Evolutionary conservation across 768 basidiomycete genomes (phyloP), one percentile per base, ranked within the genome.

Genomic region (Suillus cothurnatus): DNA sequence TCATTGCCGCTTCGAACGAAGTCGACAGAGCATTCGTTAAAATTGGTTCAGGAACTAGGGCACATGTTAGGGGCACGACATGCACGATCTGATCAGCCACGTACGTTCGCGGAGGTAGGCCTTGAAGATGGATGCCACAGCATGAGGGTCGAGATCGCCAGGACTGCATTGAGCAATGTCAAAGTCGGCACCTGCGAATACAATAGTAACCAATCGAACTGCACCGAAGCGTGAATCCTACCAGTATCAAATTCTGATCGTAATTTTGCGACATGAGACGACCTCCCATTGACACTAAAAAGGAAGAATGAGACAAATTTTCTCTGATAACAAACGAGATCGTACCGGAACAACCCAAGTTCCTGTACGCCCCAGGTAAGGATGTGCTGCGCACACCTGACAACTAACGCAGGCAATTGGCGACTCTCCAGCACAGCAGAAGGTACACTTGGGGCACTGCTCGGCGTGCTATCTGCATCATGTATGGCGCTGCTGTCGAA

Each of bases 91-190:
- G 59, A 56, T 32, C 32, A 71, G 59, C 11, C 53, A 84, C 95
- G 81, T 78, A 97, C 95, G 80, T 84, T 97, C 95, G 64, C 96
- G 90, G 50, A 98, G 81, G 75, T 88, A 98, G 1, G 93, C 90
- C 76, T 97, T 97, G 80, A 97, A 97, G 36, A 97, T 81, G 31
- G 93, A 93, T 23, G 95, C 89, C 8, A 98, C 95, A 1, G 94
- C 93, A 75, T 98, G 95, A 56, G 96, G 96, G 73, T 98, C 96
- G 41, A 98, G 79, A 71, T 98, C 95, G 9, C 91, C 88, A 31
- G 94, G 95, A 59, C 85, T 84, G 67, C 89, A 91, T 67, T 86
- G 85, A 47, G 82, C 78, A 79, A 98, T 85, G 72, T 95, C 90
- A 71, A 90, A 94, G 78, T 98, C 96, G 61, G 90, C 91, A 64